Evolutionary conservation across 257 asterid species (phyloP).

Genomic region (Gardenia jasminoides): DNA sequence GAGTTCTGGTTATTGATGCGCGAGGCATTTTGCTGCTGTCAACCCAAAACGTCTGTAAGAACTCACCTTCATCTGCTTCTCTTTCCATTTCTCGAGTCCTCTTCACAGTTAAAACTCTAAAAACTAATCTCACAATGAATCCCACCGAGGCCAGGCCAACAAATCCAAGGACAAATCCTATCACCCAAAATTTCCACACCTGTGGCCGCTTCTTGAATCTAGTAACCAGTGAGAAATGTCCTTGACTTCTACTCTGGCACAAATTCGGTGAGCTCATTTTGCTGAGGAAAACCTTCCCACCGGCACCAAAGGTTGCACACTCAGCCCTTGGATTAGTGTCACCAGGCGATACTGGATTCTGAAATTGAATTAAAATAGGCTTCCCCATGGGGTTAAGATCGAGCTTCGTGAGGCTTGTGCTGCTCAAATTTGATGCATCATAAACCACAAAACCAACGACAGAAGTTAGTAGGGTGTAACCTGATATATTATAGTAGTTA

Average conservation of each 20-base stretch:
- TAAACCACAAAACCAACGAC: slow-evolving; percentile 66
- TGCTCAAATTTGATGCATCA: slow-evolving; percentile 47
- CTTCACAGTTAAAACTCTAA: slow-evolving; percentile 35
- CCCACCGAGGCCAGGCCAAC: slow-evolving; percentile 41
- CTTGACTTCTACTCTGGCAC: slow-evolving; percentile 51
- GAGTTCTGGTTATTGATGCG: slow-evolving; percentile 66
- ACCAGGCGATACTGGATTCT: neutral
- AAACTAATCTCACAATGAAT: slow-evolving; percentile 27
- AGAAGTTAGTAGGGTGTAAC: slow-evolving; percentile 53
- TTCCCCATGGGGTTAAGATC: slow-evolving; percentile 55
- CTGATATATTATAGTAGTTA: slow-evolving; percentile 52
- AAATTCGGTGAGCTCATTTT: slow-evolving; percentile 30
- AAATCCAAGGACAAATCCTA: slow-evolving; percentile 51
- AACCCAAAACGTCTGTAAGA: slow-evolving; percentile 47
- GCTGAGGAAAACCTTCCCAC: slow-evolving; percentile 41
- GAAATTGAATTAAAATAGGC: slow-evolving; percentile 49
- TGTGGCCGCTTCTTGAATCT: slow-evolving; percentile 31
- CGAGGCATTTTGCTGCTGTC: slow-evolving; percentile 68
- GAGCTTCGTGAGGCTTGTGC: slow-evolving; percentile 33
- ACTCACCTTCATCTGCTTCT: slow-evolving; percentile 67
- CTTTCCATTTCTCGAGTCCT: slow-evolving; percentile 46
- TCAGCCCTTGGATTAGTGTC: slow-evolving; percentile 20
- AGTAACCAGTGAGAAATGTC: slow-evolving; percentile 56
- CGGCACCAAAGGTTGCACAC: slow-evolving; percentile 56
- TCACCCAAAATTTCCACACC: slow-evolving; percentile 39